Conservation (phyloP, 108 stramenopile genomes). For the Cyclotella kingstonii region DNA sequence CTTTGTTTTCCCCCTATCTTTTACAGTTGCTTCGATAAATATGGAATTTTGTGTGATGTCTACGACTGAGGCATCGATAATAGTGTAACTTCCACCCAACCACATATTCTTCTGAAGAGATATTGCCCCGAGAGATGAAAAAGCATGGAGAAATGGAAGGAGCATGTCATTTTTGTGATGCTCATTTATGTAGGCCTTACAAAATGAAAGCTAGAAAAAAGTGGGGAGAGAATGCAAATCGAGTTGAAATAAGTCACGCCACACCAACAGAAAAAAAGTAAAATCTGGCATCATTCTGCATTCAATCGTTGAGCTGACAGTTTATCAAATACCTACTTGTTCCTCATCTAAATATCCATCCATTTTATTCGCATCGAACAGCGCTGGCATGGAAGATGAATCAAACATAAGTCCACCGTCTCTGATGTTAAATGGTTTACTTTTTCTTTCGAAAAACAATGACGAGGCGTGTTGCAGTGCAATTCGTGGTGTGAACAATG, state of each 20-base stretch:
- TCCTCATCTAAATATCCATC: not conserved
- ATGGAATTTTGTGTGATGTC: conserved; percentile 38
- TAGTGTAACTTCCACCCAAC: conserved; percentile 62
- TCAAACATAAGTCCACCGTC: too few species aligned
- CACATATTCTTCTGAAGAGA: conserved; percentile 66
- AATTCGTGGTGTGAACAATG: not conserved
- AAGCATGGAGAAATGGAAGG: conserved; percentile 56
- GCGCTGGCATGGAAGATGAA: too few species aligned
- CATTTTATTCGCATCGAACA: too few species aligned
- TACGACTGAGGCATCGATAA: conserved; percentile 52
- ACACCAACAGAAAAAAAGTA: too few species aligned
- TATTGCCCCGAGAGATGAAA: conserved; percentile 60
- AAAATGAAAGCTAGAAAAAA: conserved; percentile 24
- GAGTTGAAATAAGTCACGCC: too few species aligned
- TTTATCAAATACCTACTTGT: not conserved
- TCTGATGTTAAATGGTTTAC: too few species aligned
- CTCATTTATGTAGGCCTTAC: conserved; percentile 75
- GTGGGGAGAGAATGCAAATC: not conserved
- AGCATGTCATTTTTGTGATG: conserved; percentile 65
- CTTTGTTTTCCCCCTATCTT: conserved; percentile 31
- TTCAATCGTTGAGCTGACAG: too few species aligned
- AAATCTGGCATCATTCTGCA: too few species aligned
- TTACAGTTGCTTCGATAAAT: conserved; percentile 27
- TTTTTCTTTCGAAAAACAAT: too few species aligned
- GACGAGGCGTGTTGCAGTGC: too few species aligned